Evolutionary conservation across 1,284 basidiomycete species (phyloP).

Genomic region (Tausonia pullulans): DNA sequence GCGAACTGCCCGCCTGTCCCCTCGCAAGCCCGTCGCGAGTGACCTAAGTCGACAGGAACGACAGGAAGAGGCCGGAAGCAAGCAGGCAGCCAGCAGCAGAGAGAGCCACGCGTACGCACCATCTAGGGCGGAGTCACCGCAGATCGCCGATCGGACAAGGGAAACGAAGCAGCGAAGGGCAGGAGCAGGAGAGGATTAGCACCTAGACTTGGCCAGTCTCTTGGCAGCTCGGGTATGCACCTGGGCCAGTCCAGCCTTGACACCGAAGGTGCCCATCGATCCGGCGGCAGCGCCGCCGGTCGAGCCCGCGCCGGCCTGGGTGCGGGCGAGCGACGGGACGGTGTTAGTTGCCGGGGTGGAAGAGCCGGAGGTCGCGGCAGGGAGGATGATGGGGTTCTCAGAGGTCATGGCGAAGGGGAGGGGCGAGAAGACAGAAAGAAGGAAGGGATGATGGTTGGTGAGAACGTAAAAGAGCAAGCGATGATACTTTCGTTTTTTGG

Average conservation of each 20-base stretch:
- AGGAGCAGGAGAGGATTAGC: constrained; percentile 18
- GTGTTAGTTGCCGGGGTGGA: constrained; percentile 16
- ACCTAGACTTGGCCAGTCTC: constrained; percentile 64
- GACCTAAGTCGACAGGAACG: too few species aligned
- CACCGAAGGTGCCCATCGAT: constrained; percentile 73
- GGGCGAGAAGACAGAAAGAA: background rate
- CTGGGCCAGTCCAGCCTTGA: constrained; percentile 88
- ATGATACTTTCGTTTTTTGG: too few species aligned
- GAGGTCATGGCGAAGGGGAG: constrained; percentile 24
- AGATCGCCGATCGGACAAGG: background rate
- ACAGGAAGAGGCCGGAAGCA: background rate
- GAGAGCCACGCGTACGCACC: background rate
- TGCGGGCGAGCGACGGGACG: constrained; percentile 24
- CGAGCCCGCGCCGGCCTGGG: constrained; percentile 20
- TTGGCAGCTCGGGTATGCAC: background rate
- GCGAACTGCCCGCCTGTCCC: too few species aligned
- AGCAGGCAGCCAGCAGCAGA: background rate
- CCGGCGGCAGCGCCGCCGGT: constrained; percentile 49
- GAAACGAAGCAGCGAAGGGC: background rate
- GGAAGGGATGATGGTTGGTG: background rate
- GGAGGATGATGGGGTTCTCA: constrained; percentile 29
- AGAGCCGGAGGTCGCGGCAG: constrained; percentile 8
- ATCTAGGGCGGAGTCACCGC: background rate
- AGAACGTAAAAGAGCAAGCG: too few species aligned
- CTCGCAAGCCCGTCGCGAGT: too few species aligned